Evolutionary conservation across 768 basidiomycete species (phyloP).

Genomic region (Rhodotorula graminis): DNA sequence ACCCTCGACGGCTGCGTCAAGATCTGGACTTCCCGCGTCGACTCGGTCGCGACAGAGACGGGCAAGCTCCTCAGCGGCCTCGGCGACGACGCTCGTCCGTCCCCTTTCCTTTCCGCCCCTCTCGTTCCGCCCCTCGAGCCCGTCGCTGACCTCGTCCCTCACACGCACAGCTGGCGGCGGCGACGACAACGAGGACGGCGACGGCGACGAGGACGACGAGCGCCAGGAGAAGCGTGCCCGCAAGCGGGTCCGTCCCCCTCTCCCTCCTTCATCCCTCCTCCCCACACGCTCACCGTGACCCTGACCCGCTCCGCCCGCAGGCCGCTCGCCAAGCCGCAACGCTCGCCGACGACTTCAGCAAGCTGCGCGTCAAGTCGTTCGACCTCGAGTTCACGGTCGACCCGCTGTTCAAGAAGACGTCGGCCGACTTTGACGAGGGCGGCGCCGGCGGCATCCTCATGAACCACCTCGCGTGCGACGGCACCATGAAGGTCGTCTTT

Average conservation of each 20-base stretch:
- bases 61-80: constrained; percentile 91
- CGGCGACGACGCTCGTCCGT: constrained; percentile 59
- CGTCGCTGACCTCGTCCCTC: not conserved
- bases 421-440: constrained; percentile 96
- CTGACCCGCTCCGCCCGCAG: not conserved
- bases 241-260: constrained; percentile 45
- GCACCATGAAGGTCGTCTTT: constrained; percentile 83
- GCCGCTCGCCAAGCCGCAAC: constrained; percentile 54
- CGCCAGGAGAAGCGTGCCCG: constrained; percentile 59
- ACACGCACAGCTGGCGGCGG: constrained; percentile 53
- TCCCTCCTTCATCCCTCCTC: too few relatives aligned
- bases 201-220: constrained; percentile 61
- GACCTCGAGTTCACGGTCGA: constrained; percentile 95
- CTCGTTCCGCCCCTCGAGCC: not conserved
- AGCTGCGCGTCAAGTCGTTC: constrained; percentile 82
- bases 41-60: constrained; percentile 92
- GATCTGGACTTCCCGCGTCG: constrained; percentile 97
- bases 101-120: not conserved
- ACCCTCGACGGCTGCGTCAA: constrained; percentile 98
- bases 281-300: not conserved
- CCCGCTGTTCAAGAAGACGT: constrained; percentile 94
- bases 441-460: constrained; percentile 91
- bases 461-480: constrained; percentile 88
- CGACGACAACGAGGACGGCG: constrained; percentile 57
- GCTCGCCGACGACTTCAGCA: constrained; percentile 75